Percentiles rank a stretch among this genome's conserved stretches.
These are phyloP conservation scores for Apophysomyces sp. DNA, from an alignment of 371 early-diverging fungal genomes.

Conservation along the genomic window DNA sequence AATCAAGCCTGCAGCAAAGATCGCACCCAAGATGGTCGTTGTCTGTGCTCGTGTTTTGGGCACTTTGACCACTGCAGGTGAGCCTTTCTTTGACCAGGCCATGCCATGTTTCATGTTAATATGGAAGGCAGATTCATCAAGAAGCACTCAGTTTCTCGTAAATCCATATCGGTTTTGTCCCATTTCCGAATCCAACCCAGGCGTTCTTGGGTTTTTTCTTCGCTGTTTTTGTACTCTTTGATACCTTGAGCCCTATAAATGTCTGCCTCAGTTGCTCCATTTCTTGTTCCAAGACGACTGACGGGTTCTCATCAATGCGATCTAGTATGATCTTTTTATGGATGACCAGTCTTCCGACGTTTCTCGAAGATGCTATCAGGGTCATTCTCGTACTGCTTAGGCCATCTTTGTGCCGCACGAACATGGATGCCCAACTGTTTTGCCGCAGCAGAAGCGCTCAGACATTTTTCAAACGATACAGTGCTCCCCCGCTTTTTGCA, in stretches of 20 bases:
- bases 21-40: too few species aligned
- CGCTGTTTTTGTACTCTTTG: too few species aligned
- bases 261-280: neutral
- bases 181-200: too few species aligned
- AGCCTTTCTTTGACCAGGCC: neutral
- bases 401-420: conserved; percentile 16
- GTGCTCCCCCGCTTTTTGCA: too few species aligned
- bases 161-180: neutral
- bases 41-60: too few species aligned
- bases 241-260: neutral
- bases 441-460: conserved; percentile 8
- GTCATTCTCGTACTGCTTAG: conserved; percentile 3
- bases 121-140: conserved; percentile 5
- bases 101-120: neutral
- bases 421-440: conserved; percentile 16
- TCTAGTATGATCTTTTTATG: conserved; percentile 10
- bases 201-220: too few species aligned
- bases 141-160: neutral
- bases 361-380: conserved; percentile 12
- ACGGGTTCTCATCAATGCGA: too few species aligned
- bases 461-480: conserved; percentile 6
- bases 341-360: neutral
- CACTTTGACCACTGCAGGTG: too few species aligned
- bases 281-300: conserved; percentile 13
- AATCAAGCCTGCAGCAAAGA: too few species aligned